phyloP scores from a whole-genome alignment of 2,329 filamentous ascomycete species.

The Aureobasidium sp. region DNA sequence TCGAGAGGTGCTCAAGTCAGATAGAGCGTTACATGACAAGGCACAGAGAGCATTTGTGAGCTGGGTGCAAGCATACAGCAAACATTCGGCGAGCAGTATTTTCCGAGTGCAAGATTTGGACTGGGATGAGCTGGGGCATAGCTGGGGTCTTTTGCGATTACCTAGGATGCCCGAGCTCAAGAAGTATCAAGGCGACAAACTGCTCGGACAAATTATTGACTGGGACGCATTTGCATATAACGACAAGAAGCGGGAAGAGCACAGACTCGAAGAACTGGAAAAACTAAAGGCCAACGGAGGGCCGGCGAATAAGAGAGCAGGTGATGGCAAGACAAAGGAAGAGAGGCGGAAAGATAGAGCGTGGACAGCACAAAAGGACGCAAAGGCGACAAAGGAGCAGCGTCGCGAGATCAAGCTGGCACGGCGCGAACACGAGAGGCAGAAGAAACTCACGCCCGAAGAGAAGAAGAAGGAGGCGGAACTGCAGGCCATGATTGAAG shows the following conservation, averaged over 20 bases:
- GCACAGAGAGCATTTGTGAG: conserved; percentile 87
- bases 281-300: conserved; percentile 20
- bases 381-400: conserved; percentile 27
- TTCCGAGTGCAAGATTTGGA: conserved; percentile 77
- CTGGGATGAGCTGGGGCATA: conserved; percentile 72
- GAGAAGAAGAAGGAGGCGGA: conserved; percentile 27
- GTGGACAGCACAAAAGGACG: conserved; percentile 32
- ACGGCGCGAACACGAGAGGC: conserved; percentile 26
- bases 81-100: conserved; percentile 85
- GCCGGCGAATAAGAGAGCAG: conserved; percentile 22
- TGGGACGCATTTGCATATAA: conserved; percentile 37
- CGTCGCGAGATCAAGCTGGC: conserved; percentile 30
- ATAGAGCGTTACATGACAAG: conserved; percentile 72
- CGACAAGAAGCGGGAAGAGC: conserved; percentile 38
- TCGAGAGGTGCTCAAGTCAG: conserved; percentile 50
- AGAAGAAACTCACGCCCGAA: conserved; percentile 25
- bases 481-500: conserved; percentile 28
- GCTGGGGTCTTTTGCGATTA: conserved; percentile 79
- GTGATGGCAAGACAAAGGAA: conserved; percentile 26
- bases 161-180: conserved; percentile 85
- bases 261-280: conserved; percentile 32
- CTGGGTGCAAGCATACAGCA: conserved; percentile 85
- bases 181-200: conserved; percentile 37
- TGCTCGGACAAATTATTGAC: conserved; percentile 32
- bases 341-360: conserved; percentile 29